Evolutionary conservation across 371 early-diverging fungal genomes (phyloP), one percentile per base, ranked within the genome.

Genomic region (Mucor plumbeus): DNA sequence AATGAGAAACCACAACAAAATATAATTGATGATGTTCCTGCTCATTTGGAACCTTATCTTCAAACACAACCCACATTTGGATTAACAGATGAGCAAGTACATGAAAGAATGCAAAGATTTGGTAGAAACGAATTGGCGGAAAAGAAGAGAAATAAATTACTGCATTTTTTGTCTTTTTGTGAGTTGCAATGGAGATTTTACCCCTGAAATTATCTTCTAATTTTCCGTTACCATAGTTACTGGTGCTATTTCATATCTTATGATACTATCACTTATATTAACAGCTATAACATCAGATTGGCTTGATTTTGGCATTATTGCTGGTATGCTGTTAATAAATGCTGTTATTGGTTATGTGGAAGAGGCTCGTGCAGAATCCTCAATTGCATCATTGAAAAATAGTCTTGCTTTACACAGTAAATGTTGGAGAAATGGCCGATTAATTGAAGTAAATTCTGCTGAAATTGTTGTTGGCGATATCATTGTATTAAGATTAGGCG

Each of bases 331-430:
- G 54, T 68, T 96, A 53, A 80, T 92, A 73, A 97, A 97, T 77
- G 97, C 97, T 53, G 67, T 87, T 44, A 94, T 97, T 71, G 97
- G 97, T 15, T 97, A 88, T 72, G 78, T 88, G 10, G 95, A 97
- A 78, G 97, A 96, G 75, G 88, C 89, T 39, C 88, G 91, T 64
- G 97, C 97, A 54, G 96, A 95, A 64, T 86, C 87, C 0, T 94
- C 95, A 14, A 85, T 97, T 38, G 93, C 91, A 43, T 94, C 95
- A 4, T 82, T 97, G 36, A 92, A 94, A 69, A 90, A 91, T 72
- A 95, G 94, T 35, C 87, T 97, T 15, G 96, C 96, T 11, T 86
- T 93, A 35, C 91, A 91, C 70, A 84, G 88, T 39, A 86, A 89
- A 6, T 90, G 86, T 64, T 92, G 88, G 87, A 85, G 97, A 67